Evolutionary conservation across 1,284 basidiomycete species (phyloP), one percentile per base, ranked within the genome.

Genomic region (Vanrija humicola): DNA sequence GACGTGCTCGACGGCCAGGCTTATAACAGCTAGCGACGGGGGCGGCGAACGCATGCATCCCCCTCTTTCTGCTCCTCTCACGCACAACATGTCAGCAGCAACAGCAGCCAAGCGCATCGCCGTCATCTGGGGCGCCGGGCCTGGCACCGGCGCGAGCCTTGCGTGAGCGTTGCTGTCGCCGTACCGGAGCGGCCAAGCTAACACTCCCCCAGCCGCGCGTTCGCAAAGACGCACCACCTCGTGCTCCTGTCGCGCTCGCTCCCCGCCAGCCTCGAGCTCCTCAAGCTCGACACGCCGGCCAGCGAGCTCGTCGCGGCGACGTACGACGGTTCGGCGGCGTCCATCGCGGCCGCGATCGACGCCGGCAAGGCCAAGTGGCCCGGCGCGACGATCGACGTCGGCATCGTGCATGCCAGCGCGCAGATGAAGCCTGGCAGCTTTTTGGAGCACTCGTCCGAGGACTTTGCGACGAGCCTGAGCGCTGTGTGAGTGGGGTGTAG

Each of bases 211-310:
- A 66, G 65, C 19, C 59, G 62, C n/a, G 62, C 66, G 1, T 67
- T 76, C 46, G 60, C 66, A 3, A 49, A 63, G 6, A 71, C 72
- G 7, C 72, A 77, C 63, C 58, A 64, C 15, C 62, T 77, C 54
- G 55, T 74, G 25, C 65, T 77, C 47, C 63, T 77, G 43, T 72
- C 71, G 9, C 70, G 75, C 45, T 73, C 74, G 5, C 63, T 74
- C 9, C 73, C 72, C 0, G 60, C 53, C 14, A 66, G 65, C 2
- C 58, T 73, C 15, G 50, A 66, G 10, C 55, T 56, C 19, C 64
- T 72, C 18, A 51, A 59, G 14, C 61, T 72, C 19, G 48, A 52
- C 21, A 48, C 62, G n/a, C 48, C 68, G 14, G 61, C 65, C n/a
- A 28, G 52, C n/a, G 55, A 56, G 15, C 56, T 59, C 18, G 52